A percentile compares a stretch with the other conserved stretches of the same genome.
These are phyloP conservation scores for Saccharomycopsis capsularis DNA, from an alignment of 805 yeast genomes.

Conservation along the genomic window DNA sequence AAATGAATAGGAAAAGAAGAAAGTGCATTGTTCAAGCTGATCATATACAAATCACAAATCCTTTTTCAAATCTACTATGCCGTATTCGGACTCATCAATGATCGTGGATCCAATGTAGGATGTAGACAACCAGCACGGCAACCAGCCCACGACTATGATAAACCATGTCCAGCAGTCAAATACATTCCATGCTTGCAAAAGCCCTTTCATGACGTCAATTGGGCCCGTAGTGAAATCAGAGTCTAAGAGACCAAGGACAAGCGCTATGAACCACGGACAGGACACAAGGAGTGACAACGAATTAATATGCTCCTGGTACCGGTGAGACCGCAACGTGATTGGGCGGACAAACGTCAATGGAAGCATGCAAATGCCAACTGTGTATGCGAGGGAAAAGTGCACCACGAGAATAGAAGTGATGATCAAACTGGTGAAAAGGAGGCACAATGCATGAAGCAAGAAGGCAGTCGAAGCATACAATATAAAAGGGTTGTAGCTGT, in stretches of 20 bases:
- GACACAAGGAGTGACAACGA: conserved; percentile 27
- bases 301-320: conserved; percentile 22
- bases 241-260: conserved; percentile 26
- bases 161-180: conserved; percentile 85
- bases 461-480: conserved; percentile 16
- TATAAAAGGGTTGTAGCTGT: conserved; percentile 18
- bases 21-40: no score
- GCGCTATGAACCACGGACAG: conserved; percentile 29
- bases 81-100: conserved; percentile 19
- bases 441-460: conserved; percentile 37
- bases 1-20: no score
- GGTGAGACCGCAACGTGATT: conserved; percentile 10
- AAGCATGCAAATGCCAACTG: conserved; percentile 61
- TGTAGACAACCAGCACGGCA: conserved; percentile 66
- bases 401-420: conserved; percentile 70
- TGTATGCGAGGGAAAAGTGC: conserved; percentile 75
- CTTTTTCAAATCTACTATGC: conserved; percentile 10
- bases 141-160: conserved; percentile 66
- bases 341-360: conserved; percentile 58
- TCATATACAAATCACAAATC: no score
- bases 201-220: conserved; percentile 37
- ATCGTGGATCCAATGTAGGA: conserved; percentile 21
- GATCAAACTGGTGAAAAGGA: conserved; percentile 58
- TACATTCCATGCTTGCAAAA: conserved; percentile 58
- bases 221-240: conserved; percentile 19